Conservation (phyloP, 163 green algal species). For the Scenedesmus sp. region DNA sequence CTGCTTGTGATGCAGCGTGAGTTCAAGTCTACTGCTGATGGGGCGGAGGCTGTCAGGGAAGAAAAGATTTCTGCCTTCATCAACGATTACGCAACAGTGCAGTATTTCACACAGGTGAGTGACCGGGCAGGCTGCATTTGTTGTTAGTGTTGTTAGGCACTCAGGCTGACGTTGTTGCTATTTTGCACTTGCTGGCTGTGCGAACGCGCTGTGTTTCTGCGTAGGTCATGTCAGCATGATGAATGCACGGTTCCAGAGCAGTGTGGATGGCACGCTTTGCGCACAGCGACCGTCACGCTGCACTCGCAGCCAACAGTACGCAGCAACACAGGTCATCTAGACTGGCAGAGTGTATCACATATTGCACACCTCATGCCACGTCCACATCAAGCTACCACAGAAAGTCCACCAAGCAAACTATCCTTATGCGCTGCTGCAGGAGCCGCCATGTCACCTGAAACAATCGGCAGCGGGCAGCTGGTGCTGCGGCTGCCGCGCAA, state of each 20-base stretch:
- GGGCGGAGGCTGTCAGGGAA: background rate
- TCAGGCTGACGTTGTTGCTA: too few relatives aligned
- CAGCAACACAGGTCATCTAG: too few relatives aligned
- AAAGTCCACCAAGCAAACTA: background rate
- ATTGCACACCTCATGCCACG: too few relatives aligned
- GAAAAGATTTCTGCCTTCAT: constrained; percentile 30
- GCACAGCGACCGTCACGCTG: too few relatives aligned
- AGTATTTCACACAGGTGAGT: constrained; percentile 45
- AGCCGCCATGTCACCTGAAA: background rate
- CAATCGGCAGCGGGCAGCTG: constrained; percentile 27
- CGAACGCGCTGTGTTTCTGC: too few relatives aligned
- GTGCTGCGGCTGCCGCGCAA: constrained; percentile 34
- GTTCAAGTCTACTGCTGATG: background rate
- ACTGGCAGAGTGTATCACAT: too few relatives aligned
- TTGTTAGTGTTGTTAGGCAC: too few relatives aligned
- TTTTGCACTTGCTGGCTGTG: too few relatives aligned
- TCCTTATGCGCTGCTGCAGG: background rate
- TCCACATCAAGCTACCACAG: too few relatives aligned
- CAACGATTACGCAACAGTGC: constrained; percentile 30
- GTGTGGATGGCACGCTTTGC: too few relatives aligned
- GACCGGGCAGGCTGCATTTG: background rate
- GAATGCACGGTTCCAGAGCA: background rate
- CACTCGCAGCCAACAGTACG: too few relatives aligned
- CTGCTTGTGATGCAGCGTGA: background rate
- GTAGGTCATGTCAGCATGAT: background rate